These are phyloP conservation scores for Russula brevipes DNA, from an alignment of 768 basidiomycete species.

Conservation along the genomic window DNA sequence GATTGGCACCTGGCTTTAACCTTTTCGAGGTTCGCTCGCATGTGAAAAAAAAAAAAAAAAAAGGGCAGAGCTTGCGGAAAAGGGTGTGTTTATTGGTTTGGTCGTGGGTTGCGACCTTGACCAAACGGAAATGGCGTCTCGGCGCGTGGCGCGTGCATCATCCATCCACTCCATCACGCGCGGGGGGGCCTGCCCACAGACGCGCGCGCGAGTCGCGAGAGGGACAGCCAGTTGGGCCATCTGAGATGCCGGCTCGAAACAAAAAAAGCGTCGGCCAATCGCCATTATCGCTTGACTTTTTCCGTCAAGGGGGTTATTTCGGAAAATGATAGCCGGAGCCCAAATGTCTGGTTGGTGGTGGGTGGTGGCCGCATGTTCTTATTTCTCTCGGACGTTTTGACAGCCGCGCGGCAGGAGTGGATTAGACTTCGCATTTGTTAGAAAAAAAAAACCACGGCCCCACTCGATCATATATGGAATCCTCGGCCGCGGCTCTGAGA, in stretches of 20 bases:
- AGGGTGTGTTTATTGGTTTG: too few species aligned
- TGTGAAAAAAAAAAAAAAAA: neutral
- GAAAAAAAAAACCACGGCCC: neutral
- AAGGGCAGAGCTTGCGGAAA: neutral
- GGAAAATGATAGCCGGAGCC: slow-evolving; percentile 11
- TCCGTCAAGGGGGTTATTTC: too few species aligned
- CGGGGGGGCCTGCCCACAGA: too few species aligned
- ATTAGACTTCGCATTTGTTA: neutral
- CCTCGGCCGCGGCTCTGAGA: neutral
- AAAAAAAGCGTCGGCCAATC: neutral
- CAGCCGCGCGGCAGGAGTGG: neutral
- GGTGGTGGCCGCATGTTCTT: neutral
- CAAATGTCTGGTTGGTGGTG: neutral
- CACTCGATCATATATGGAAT: neutral
- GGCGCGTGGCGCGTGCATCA: too few species aligned
- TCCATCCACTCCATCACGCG: too few species aligned
- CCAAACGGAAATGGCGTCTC: too few species aligned
- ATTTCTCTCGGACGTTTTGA: neutral
- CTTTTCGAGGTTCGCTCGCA: slow-evolving; percentile 8
- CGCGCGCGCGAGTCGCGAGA: too few species aligned
- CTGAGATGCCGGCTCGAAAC: slow-evolving; percentile 16
- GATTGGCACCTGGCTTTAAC: slow-evolving; percentile 11
- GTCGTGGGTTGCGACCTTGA: too few species aligned
- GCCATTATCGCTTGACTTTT: neutral
- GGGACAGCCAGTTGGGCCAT: neutral